Percentiles rank a stretch among this genome's conserved stretches.
These are phyloP conservation scores for Tripterygium wilfordii DNA, from an alignment of 177 flowering plant genomes.

Conservation along the genomic window DNA sequence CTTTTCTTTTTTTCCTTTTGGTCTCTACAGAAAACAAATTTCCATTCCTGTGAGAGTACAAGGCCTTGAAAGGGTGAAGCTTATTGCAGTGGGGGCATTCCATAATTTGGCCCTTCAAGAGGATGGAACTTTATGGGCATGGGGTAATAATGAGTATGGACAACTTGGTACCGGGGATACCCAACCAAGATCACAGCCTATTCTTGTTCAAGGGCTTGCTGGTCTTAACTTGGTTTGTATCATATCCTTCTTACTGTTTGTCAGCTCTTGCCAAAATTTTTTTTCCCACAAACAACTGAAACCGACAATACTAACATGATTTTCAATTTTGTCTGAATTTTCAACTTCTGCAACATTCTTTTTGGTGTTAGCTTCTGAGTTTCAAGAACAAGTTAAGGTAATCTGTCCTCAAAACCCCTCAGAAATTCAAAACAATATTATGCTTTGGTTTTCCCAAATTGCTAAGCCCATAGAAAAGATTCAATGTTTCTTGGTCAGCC, in stretches of 20 bases:
- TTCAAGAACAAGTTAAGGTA: too few species aligned
- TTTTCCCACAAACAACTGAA: not conserved
- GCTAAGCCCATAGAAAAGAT: too few species aligned
- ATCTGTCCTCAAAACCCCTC: too few species aligned
- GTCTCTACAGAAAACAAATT: constrained; percentile 81
- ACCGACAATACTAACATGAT: too few species aligned
- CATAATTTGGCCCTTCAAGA: constrained; percentile 94
- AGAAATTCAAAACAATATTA: too few species aligned
- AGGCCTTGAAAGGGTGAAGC: constrained; percentile 85
- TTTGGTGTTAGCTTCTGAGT: too few species aligned
- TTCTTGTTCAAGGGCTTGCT: constrained; percentile 81
- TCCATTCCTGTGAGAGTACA: constrained; percentile 93
- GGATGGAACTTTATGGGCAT: constrained; percentile 87
- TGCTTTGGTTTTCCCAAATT: too few species aligned
- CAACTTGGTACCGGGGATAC: constrained; percentile 99
- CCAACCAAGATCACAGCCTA: constrained; percentile 95
- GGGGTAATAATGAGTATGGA: constrained; percentile 99
- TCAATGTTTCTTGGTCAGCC: too few species aligned
- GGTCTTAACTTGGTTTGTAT: constrained; percentile 76
- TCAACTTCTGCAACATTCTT: too few species aligned
- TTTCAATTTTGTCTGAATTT: too few species aligned
- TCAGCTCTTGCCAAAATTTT: too few species aligned
- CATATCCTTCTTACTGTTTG: not conserved
- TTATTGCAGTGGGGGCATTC: constrained; percentile 98
- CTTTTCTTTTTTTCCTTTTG: not conserved